Evolutionary conservation across 306 rosid genomes (phyloP).

Genomic region (Trifolium pratense): DNA sequence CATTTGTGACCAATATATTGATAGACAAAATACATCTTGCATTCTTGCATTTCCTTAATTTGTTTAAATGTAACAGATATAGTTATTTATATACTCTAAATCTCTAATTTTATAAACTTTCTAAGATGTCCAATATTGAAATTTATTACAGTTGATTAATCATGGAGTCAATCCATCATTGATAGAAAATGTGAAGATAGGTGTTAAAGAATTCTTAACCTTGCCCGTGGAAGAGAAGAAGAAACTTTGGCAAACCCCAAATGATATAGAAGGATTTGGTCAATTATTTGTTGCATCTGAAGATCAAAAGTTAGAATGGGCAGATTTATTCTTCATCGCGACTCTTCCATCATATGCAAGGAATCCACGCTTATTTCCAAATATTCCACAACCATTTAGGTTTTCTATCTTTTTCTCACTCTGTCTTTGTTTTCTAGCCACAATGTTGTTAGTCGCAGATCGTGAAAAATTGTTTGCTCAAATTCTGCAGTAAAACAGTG

Average conservation of each 20-base stretch:
- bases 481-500: not conserved
- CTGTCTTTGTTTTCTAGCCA: not conserved
- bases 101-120: not conserved
- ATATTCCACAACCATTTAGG: conserved; percentile 39
- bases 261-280: conserved; percentile 32
- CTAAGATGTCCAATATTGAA: not conserved
- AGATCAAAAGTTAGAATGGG: conserved; percentile 41
- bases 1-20: too few species aligned
- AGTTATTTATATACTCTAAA: too few species aligned
- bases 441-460: not conserved
- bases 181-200: conserved; percentile 28
- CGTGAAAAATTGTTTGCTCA: too few species aligned
- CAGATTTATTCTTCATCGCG: not conserved
- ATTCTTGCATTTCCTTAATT: too few species aligned
- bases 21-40: too few species aligned
- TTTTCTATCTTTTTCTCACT: not conserved
- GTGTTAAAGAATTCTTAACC: conserved; percentile 19
- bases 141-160: conserved; percentile 27
- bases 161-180: conserved; percentile 27
- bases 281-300: conserved; percentile 39
- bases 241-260: conserved; percentile 33
- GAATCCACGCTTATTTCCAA: conserved; percentile 31
- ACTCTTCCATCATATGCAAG: conserved; percentile 33
- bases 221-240: conserved; percentile 33
- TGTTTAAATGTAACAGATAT: too few species aligned